phyloP scores from a whole-genome alignment of 352 stramenopile genomes.

The Phytophthora aleatoria region DNA sequence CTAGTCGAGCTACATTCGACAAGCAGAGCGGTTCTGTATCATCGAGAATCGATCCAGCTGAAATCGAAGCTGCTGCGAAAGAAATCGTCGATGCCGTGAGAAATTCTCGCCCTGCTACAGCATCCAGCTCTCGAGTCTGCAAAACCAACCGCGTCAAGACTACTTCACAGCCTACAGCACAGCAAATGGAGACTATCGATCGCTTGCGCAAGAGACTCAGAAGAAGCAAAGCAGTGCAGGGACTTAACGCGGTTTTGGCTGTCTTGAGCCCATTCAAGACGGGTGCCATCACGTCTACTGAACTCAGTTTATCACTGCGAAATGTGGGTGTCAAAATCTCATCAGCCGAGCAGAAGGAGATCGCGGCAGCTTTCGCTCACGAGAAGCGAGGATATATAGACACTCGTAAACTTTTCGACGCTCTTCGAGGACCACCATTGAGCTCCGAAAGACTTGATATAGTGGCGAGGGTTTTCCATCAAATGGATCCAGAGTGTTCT shows the following conservation, averaged over 20 bases:
- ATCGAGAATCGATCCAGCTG: background rate
- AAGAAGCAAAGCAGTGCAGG: slow-evolving; percentile 36
- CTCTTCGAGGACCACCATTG: slow-evolving; percentile 44
- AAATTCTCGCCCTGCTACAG: slow-evolving; percentile 3
- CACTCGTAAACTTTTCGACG: slow-evolving; percentile 54
- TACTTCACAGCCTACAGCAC: slow-evolving; percentile 2
- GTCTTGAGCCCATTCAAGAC: slow-evolving; percentile 44
- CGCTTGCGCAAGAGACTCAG: slow-evolving; percentile 43
- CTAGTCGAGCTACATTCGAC: background rate
- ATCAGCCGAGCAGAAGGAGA: slow-evolving; percentile 33
- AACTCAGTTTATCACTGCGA: slow-evolving; percentile 66
- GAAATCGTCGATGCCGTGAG: slow-evolving; percentile 15
- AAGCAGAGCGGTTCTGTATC: background rate
- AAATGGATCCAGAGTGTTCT: slow-evolving; percentile 48
- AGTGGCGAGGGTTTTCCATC: slow-evolving; percentile 58
- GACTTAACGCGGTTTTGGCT: slow-evolving; percentile 55
- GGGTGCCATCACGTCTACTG: slow-evolving; percentile 44
- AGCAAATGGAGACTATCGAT: slow-evolving; percentile 11
- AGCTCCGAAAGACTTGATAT: slow-evolving; percentile 37
- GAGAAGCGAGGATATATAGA: slow-evolving; percentile 59
- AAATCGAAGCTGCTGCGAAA: slow-evolving; percentile 14
- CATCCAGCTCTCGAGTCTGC: slow-evolving; percentile 5
- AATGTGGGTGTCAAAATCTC: slow-evolving; percentile 59
- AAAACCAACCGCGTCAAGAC: slow-evolving; percentile 3
- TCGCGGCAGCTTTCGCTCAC: slow-evolving; percentile 53